Evolutionary conservation across 2,329 filamentous ascomycete genomes (phyloP), one percentile per base, ranked within the genome.

Genomic region (Fusarium torulosum): DNA sequence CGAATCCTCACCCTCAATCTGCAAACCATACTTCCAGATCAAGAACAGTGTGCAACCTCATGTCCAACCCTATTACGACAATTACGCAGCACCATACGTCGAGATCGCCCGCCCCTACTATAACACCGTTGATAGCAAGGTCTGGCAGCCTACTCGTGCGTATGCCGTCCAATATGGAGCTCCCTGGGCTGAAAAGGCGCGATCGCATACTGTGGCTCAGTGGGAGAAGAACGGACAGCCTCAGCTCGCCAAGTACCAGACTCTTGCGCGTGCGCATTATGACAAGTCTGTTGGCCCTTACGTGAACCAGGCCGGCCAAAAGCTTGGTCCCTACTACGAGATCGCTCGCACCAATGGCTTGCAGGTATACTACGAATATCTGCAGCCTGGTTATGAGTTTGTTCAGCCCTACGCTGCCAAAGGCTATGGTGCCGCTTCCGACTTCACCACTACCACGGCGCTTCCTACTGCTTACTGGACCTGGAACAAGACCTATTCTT

Each of bases 41-140:
- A 82, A 89, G 84, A 79, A 84, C 20, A 75, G 81, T 58, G 82
- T 94, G 61, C 80, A 88, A 25, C 96, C 96, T 5, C 90, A 95
- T 77, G 75, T 96, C 31, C 85, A 90, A 72, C 95, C 94, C 4
- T 97, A 96, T 80, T 98, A 97, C 79, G 83, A 95, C 70, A 79
- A 87, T 59, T 97, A 97, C 75, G 90, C 92, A 23, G 91, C 90
- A 7, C 92, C 93, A 4, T 96, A 97, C 75, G 88, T 97, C 64
- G 86, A 94, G 37, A 81, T 88, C 49, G 90, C 87, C 35, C 88
- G 87, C 62, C 95, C 95, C 1, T 97, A 98, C 79, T 91, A 91
- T 75, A 75, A 87, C 19, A 81, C 81, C 0, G 78, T 88, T 46
- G 84, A 91, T 67, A 86, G 89, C 69, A 81, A 84, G 42, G 82